These are phyloP conservation scores for Torrubiella hemipterigena DNA, from an alignment of 2,329 filamentous ascomycete species.

Conservation along the genomic window DNA sequence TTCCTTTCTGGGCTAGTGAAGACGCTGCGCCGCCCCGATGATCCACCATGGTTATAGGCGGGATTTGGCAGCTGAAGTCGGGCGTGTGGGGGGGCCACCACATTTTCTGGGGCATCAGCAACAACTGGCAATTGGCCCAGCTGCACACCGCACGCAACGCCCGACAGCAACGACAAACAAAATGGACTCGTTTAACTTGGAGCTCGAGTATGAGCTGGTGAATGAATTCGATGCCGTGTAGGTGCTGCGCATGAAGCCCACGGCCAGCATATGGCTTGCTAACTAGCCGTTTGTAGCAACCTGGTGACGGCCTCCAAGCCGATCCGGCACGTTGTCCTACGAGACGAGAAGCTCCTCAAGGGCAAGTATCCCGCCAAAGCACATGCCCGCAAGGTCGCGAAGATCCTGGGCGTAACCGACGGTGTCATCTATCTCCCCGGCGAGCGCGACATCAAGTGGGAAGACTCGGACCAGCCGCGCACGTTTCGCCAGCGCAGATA, in stretches of 20 bases:
- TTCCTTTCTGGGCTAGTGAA: too few species aligned
- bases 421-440: slow-evolving; percentile 47
- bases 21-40: too few species aligned
- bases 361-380: slow-evolving; percentile 32
- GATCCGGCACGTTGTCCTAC: slow-evolving; percentile 1
- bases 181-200: slow-evolving; percentile 9
- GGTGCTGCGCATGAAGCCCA: slow-evolving; percentile 12
- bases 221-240: slow-evolving; percentile 42
- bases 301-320: slow-evolving; percentile 27
- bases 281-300: slow-evolving; percentile 10
- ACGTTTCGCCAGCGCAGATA: slow-evolving; percentile 46
- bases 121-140: too few species aligned
- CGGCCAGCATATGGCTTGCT: neutral
- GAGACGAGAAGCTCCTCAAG: slow-evolving; percentile 9
- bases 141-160: too few species aligned
- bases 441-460: slow-evolving; percentile 35
- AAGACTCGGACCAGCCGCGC: slow-evolving; percentile 46
- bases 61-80: too few species aligned
- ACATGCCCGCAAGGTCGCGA: slow-evolving; percentile 44
- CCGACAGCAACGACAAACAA: neutral
- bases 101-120: too few species aligned
- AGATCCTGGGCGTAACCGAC: slow-evolving; percentile 32
- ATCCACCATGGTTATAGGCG: too few species aligned
- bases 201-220: slow-evolving; percentile 28
- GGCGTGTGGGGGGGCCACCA: too few species aligned